Conservation (phyloP, 352 stramenopile genomes). For the Pythium apleroticum region DNA sequence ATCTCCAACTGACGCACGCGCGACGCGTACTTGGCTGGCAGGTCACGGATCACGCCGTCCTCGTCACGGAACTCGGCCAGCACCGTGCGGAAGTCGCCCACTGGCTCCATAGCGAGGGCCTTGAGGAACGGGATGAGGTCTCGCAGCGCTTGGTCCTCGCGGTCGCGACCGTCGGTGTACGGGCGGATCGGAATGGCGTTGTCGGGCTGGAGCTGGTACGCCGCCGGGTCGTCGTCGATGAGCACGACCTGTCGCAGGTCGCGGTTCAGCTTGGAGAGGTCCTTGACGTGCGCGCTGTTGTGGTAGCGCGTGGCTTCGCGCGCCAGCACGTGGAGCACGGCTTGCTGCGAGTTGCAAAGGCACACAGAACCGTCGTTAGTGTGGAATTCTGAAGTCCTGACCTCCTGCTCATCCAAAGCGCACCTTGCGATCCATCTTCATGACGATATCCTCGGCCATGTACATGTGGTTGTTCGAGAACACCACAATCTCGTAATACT, state of each 20-base stretch:
- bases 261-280: constrained; percentile 78
- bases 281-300: constrained; percentile 84
- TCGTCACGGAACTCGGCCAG: constrained; percentile 81
- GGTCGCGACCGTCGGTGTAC: constrained; percentile 79
- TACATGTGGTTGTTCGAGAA: constrained; percentile 84
- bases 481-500: constrained; percentile 89
- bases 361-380: not conserved
- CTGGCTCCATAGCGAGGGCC: constrained; percentile 72
- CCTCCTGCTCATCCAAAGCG: not conserved
- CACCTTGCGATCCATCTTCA: constrained; percentile 80
- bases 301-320: constrained; percentile 82
- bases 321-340: constrained; percentile 77
- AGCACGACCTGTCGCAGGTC: constrained; percentile 81
- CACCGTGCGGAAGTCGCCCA: constrained; percentile 74
- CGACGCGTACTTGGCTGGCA: constrained; percentile 74
- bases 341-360: constrained; percentile 36
- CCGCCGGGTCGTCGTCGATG: constrained; percentile 76
- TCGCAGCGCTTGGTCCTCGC: constrained; percentile 74
- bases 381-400: no score
- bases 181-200: constrained; percentile 81
- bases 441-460: constrained; percentile 76
- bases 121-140: constrained; percentile 87
- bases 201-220: constrained; percentile 83
- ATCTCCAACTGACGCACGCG: constrained; percentile 78
- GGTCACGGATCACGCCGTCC: constrained; percentile 75